Evolutionary conservation across 2,329 filamentous ascomycete species (phyloP).

Genomic region (Fusarium incarnatum): DNA sequence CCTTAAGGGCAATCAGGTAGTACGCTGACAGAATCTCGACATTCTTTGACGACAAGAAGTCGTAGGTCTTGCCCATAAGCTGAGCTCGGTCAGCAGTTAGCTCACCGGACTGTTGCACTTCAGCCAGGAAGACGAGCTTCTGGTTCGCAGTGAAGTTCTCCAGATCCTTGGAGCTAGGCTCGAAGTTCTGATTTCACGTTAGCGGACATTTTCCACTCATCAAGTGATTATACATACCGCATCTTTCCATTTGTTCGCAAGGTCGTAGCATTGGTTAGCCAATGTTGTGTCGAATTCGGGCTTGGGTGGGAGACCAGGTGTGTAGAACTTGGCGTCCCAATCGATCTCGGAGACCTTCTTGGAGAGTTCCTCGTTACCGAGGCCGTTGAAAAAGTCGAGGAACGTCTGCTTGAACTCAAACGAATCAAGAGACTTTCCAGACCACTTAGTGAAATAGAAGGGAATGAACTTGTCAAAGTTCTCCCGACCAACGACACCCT

Average conservation of each 20-base stretch:
- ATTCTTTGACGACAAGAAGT: slow-evolving; percentile 79
- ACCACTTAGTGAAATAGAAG: slow-evolving; percentile 90
- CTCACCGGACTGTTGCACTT: slow-evolving; percentile 72
- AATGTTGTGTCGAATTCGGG: slow-evolving; percentile 90
- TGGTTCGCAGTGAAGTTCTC: slow-evolving; percentile 85
- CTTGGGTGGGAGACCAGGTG: slow-evolving; percentile 89
- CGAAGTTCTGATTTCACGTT: slow-evolving; percentile 62
- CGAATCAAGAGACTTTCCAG: slow-evolving; percentile 87
- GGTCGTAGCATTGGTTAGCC: slow-evolving; percentile 84
- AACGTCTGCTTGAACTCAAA: slow-evolving; percentile 94
- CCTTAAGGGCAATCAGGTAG: slow-evolving; percentile 81
- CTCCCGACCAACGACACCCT: slow-evolving; percentile 84
- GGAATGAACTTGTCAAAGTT: slow-evolving; percentile 96
- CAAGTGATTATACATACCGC: slow-evolving; percentile 56
- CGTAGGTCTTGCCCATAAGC: slow-evolving; percentile 80
- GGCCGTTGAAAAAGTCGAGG: slow-evolving; percentile 80
- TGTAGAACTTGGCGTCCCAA: slow-evolving; percentile 91
- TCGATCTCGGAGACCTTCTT: slow-evolving; percentile 79
- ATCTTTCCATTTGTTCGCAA: slow-evolving; percentile 84
- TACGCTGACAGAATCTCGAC: slow-evolving; percentile 87
- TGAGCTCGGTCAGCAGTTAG: slow-evolving; percentile 75
- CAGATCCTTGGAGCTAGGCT: slow-evolving; percentile 76
- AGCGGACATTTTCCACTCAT: slow-evolving; percentile 17
- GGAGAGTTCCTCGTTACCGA: slow-evolving; percentile 71
- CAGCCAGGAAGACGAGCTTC: slow-evolving; percentile 89